Evolutionary conservation across 768 basidiomycete species (phyloP), one percentile per base, ranked within the genome.

Genomic region (Kwoniella bestiolae): DNA sequence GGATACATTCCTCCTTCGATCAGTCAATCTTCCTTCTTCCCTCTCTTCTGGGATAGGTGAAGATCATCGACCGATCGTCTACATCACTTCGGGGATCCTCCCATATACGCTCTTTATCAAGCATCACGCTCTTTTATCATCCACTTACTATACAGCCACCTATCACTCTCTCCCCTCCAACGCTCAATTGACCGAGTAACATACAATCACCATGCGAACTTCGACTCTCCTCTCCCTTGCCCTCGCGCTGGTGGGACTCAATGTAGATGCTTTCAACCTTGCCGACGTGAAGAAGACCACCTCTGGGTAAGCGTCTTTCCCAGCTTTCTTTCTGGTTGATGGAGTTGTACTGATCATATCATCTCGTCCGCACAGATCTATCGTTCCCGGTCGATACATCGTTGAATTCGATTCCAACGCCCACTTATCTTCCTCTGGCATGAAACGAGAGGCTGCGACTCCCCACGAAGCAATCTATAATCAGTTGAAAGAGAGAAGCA

Each of bases 321-420:
- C n/a, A n/a, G n/a, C n/a, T n/a, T n/a, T n/a, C n/a, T n/a, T n/a
- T n/a, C n/a, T n/a, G n/a, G 63, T 59, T 9, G 3, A 11, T 16
- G 5, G 25, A 29, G 26, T 21, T 31, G 3, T 32, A 29, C 26
- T 14, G 29, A 34, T 18, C 9, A 35, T 23, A 34, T 32, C 3
- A 23, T 50, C 32, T 60, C 26, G 9, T 8, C 29, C 28, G 2
- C 23, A 18, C 34, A 70, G 66, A 2, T 59, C 62, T 1, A 35
- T 72, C 56, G 79, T 86, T 12, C 80, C 84, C 11, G 85, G 86
- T 75, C 84, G 84, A 65, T 87, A 86, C 69, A 86, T 88, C 60
- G 82, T 88, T 59, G 87, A 88, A 69, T 83, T 88, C 18, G 85
- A 86, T 55, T 67, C 46, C 41, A 80, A 44, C 9, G 72, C 76